A percentile compares a stretch with the other conserved stretches of the same genome.
phyloP scores from a whole-genome alignment of 306 rosid species.

The Gastrolobium villosum region DNA sequence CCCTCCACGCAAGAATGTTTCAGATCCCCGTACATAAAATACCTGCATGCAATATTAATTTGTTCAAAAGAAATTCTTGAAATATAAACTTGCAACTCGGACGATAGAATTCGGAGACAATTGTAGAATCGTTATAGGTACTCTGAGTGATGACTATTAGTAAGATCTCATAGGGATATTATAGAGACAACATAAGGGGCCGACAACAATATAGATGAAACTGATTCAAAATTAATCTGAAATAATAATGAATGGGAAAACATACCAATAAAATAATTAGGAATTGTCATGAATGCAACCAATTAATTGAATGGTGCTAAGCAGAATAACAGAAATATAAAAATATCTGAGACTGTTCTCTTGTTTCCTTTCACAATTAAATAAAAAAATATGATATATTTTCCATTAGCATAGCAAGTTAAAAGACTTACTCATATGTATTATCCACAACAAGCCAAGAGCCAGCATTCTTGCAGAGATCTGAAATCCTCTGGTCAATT shows the following conservation, averaged over 20 bases:
- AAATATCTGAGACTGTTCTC: neutral
- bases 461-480: slow-evolving; percentile 72
- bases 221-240: neutral
- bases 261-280: neutral
- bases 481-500: slow-evolving; percentile 70
- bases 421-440: slow-evolving; percentile 77
- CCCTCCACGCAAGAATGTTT: slow-evolving; percentile 92
- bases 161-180: neutral
- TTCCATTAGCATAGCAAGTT: slow-evolving; percentile 1
- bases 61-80: slow-evolving; percentile 2
- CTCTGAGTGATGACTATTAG: neutral
- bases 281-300: neutral
- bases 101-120: neutral
- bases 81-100: slow-evolving; percentile 12
- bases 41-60: slow-evolving; percentile 61
- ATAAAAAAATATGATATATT: slow-evolving; percentile 7
- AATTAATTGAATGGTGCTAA: neutral
- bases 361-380: slow-evolving; percentile 8
- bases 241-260: neutral
- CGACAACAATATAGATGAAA: neutral
- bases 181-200: neutral
- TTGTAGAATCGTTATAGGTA: neutral
- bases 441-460: slow-evolving; percentile 90
- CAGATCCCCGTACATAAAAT: slow-evolving; percentile 90
- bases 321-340: neutral